Evolutionary conservation across 2,329 filamentous ascomycete genomes (phyloP), one percentile per base, ranked within the genome.

Genomic region (Aspergillus novoparasiticus): DNA sequence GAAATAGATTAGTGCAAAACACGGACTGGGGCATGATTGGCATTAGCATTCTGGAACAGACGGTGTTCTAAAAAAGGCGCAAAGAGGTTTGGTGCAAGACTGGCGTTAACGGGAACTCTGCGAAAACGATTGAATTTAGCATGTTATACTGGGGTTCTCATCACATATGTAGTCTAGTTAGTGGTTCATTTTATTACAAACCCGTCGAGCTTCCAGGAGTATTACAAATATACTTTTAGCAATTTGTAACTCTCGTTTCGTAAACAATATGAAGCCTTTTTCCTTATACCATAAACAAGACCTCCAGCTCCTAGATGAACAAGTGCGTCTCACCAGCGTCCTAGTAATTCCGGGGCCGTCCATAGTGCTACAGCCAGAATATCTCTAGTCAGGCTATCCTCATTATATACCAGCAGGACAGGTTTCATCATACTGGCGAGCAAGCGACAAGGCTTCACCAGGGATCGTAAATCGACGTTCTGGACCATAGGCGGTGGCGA

Each of bases 1-100:
- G 62, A 89, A 73, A 63, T 73, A 61, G 64, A 30, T 16, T 19
- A 9, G 12, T 21, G 21, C 14, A 12, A 26, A 51, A 26, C 28
- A 4, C 10, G 36, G 12, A 14, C n/a, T 36, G 16, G 16, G 16
- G 9, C 23, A 43, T 43, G 51, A 11, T 59, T 23, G 32, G 32
- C 32, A 23, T 12, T 39, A 55, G 11, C n/a, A 26, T 32, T 34
- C 19, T 28, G 48, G 48, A 19, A 19, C 21, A 4, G 30, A 43
- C 23, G n/a, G 11, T 28, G 26, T 58, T 50, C 50, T 23, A 21
- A 51, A 57, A 55, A 8, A 19, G 58, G 58, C 58, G 58, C 45
- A 63, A 36, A 26, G 28, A 54, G 54, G 32, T 34, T 50, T 9
- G 36, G 55, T 58, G 41, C 30, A 26, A 48, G 28, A 58, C 46